Evolutionary conservation across 176 grass and related monocot genomes (phyloP).

Genomic region (Pharus latifolius): DNA sequence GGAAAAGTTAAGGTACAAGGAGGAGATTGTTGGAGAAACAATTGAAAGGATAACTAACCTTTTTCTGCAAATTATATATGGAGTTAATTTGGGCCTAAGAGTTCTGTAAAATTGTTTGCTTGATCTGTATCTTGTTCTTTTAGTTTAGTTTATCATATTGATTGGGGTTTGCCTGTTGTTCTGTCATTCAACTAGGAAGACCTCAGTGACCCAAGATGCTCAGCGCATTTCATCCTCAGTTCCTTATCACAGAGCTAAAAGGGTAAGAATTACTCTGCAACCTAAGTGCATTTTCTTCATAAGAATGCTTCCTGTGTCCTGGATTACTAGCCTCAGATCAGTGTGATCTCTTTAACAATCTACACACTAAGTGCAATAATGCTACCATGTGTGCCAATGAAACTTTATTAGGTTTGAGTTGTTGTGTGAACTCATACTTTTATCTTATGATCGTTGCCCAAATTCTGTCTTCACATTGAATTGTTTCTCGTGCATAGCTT

Average conservation of each 20-base stretch:
- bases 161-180: neutral
- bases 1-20: no score
- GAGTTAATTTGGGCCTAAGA: neutral
- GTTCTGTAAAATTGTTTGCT: neutral
- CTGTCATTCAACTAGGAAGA: neutral
- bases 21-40: no score
- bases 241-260: conserved; percentile 34
- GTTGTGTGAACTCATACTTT: no score
- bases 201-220: neutral
- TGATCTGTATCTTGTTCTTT: neutral
- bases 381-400: no score
- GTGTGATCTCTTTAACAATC: neutral
- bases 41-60: no score
- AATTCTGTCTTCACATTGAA: no score
- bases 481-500: no score
- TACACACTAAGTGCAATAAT: no score
- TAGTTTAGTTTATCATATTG: neutral
- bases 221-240: conserved; percentile 26
- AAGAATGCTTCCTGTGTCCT: neutral
- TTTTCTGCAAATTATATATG: neutral
- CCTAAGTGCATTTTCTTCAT: neutral
- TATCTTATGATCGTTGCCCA: no score
- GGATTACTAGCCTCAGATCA: neutral
- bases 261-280: neutral
- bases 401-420: no score